Conservation (phyloP, 1,139 yeast species). For the Geotrichum cucujoidarum region DNA sequence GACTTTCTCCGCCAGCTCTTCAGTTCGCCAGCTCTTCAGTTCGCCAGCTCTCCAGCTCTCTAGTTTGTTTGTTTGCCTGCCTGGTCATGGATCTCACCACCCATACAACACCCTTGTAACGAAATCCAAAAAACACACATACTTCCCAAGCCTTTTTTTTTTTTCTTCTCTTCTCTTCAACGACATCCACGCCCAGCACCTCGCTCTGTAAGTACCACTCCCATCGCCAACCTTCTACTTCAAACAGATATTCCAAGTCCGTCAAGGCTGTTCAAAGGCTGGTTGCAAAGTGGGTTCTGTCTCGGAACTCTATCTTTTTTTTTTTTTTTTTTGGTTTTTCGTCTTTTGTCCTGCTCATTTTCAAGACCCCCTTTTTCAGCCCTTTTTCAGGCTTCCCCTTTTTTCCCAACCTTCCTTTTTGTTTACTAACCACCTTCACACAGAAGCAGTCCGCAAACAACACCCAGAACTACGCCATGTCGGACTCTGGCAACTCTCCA, state of each 20-base stretch:
- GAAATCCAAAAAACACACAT: too few relatives aligned
- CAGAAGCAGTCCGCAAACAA: too few relatives aligned
- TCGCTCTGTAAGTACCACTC: background rate
- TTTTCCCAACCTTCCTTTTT: background rate
- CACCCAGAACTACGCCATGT: slow-evolving; percentile 13
- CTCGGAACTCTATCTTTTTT: background rate
- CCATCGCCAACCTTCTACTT: background rate
- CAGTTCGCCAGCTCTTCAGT: too few relatives aligned
- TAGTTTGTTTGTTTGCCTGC: too few relatives aligned
- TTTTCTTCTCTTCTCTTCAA: background rate
- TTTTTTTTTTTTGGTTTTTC: background rate
- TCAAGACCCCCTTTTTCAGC: background rate
- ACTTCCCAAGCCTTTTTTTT: background rate
- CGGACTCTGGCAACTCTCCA: slow-evolving; percentile 16
- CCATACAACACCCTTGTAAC: too few relatives aligned
- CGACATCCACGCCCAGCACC: too few relatives aligned
- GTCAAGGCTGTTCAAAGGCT: too few relatives aligned
- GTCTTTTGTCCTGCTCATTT: background rate
- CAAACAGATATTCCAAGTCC: background rate
- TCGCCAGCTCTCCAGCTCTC: too few relatives aligned
- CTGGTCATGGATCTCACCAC: too few relatives aligned
- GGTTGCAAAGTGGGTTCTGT: background rate
- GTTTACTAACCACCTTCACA: background rate
- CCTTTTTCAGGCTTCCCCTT: slow-evolving; percentile 1
- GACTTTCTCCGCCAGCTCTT: too few relatives aligned